Evolutionary conservation across 1,139 yeast species (phyloP).

Genomic region (Scheffersomyces quercinus): DNA sequence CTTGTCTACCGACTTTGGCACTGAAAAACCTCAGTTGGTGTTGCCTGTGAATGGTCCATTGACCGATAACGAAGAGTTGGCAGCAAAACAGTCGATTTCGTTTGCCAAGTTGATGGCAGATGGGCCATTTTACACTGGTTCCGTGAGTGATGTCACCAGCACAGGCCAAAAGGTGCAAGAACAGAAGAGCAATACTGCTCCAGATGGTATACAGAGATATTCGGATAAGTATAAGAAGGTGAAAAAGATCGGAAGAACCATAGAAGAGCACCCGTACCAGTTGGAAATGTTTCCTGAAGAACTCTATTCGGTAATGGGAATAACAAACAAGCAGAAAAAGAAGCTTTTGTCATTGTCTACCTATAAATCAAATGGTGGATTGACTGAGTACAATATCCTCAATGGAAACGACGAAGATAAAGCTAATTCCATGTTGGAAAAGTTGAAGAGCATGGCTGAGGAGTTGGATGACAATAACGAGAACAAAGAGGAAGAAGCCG

Average conservation of each 20-base stretch:
- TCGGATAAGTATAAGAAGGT: slow-evolving; percentile 74
- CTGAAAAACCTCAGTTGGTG: slow-evolving; percentile 40
- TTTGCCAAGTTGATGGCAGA: slow-evolving; percentile 60
- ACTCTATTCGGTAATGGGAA: slow-evolving; percentile 73
- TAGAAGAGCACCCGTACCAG: slow-evolving; percentile 81
- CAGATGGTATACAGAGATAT: slow-evolving; percentile 69
- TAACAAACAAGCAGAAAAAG: slow-evolving; percentile 52
- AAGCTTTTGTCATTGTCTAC: slow-evolving; percentile 54
- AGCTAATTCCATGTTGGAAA: slow-evolving; percentile 53
- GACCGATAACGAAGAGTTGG: slow-evolving; percentile 53
- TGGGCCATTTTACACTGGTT: slow-evolving; percentile 79
- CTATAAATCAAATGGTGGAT: slow-evolving; percentile 50
- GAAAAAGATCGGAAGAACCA: slow-evolving; percentile 72
- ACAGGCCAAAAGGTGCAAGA: slow-evolving; percentile 8
- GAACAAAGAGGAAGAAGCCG: slow-evolving; percentile 41
- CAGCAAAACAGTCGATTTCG: slow-evolving; percentile 65
- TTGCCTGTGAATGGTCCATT: slow-evolving; percentile 73
- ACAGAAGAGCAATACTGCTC: slow-evolving; percentile 23
- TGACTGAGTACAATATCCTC: slow-evolving; percentile 30
- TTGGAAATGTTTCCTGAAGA: slow-evolving; percentile 77
- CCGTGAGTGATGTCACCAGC: slow-evolving; percentile 24
- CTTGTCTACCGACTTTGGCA: slow-evolving; percentile 27
- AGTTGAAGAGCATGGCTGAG: slow-evolving; percentile 61
- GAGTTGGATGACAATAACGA: slow-evolving; percentile 48
- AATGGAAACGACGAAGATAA: slow-evolving; percentile 29